phyloP scores from a whole-genome alignment of 2,329 filamentous ascomycete species.

The Elsinoe batatas region DNA sequence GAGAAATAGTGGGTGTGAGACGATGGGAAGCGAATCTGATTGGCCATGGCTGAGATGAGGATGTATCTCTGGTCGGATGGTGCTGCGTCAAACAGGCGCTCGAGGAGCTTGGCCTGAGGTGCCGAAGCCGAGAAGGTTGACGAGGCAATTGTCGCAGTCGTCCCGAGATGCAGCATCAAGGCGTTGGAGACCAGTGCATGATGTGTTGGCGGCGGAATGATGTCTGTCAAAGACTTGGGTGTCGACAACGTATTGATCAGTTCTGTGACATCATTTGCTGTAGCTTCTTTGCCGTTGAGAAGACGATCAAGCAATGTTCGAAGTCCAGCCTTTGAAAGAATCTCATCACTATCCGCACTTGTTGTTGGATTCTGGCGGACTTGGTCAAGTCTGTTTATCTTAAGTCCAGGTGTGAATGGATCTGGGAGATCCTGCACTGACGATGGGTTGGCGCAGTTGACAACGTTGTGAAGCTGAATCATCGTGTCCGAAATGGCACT shows the following conservation, averaged over 20 bases:
- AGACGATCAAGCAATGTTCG: constrained; percentile 44
- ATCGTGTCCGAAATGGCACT: constrained; percentile 74
- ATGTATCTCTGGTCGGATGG: constrained; percentile 73
- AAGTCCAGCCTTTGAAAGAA: constrained; percentile 42
- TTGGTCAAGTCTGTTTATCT: constrained; percentile 67
- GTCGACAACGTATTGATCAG: constrained; percentile 63
- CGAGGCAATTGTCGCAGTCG: constrained; percentile 57
- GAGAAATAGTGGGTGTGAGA: constrained; percentile 89
- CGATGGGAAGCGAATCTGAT: constrained; percentile 86
- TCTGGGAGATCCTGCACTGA: constrained; percentile 56
- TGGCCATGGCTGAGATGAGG: constrained; percentile 72
- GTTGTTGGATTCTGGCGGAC: constrained; percentile 58
- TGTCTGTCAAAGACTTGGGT: constrained; percentile 31
- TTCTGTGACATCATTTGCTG: constrained; percentile 64
- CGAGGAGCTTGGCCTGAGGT: constrained; percentile 61
- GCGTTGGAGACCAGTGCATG: constrained; percentile 67
- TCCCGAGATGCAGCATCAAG: constrained; percentile 72
- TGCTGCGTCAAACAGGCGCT: constrained; percentile 56
- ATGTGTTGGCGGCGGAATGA: not conserved
- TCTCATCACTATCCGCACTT: constrained; percentile 50
- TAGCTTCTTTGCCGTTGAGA: constrained; percentile 41
- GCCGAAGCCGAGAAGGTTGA: constrained; percentile 55
- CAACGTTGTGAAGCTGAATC: constrained; percentile 77
- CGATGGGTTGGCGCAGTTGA: constrained; percentile 69
- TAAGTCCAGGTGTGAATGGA: constrained; percentile 61